Conservation (phyloP, 225 moss, liverwort and hornwort genomes). For the Rhytidiadelphus loreus region DNA sequence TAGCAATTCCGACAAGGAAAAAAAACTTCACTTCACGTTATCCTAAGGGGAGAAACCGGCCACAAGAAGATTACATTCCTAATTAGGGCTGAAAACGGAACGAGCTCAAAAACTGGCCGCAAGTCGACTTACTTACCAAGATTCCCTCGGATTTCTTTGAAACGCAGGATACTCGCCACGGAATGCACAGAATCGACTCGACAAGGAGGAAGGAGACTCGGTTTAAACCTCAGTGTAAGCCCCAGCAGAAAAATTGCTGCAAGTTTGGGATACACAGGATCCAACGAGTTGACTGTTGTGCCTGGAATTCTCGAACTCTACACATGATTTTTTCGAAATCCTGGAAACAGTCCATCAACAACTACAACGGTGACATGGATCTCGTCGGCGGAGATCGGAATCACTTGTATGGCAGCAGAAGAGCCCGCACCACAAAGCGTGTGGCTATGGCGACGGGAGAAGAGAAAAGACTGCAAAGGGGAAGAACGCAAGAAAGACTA, state of each 20-base stretch:
- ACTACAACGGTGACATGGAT: background rate
- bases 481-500: too few species aligned
- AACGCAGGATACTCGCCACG: background rate
- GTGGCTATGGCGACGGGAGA: background rate
- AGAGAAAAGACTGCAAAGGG: background rate
- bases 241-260: background rate
- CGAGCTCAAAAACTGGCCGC: background rate
- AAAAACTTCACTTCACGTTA: background rate
- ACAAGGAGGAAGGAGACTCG: background rate
- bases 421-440: background rate
- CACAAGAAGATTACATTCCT: background rate
- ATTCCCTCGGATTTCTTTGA: background rate
- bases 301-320: background rate
- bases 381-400: background rate
- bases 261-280: conserved; percentile 2
- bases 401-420: too few species aligned
- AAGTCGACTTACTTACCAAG: background rate
- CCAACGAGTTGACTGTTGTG: background rate
- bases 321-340: background rate
- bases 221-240: background rate
- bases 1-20: background rate
- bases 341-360: background rate
- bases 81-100: background rate
- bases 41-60: background rate
- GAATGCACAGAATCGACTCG: background rate